These are phyloP conservation scores for Leishmania guyanensis DNA, from an alignment of 208 protist species.

Conservation along the genomic window DNA sequence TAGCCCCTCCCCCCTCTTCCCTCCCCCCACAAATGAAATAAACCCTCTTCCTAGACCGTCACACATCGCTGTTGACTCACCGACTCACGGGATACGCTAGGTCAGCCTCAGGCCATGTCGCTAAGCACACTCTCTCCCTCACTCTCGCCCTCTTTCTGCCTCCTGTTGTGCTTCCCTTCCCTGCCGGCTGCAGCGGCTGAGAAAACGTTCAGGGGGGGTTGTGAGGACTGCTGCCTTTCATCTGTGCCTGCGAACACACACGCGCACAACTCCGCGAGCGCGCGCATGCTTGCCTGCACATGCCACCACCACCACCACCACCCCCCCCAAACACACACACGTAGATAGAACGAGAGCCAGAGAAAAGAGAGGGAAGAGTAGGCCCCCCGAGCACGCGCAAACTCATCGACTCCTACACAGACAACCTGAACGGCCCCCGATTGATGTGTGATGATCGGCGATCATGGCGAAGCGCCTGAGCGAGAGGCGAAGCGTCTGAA, in stretches of 20 bases:
- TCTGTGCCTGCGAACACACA: not conserved
- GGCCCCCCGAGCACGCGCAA: not conserved
- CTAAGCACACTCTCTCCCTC: not conserved
- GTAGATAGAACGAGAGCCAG: no score
- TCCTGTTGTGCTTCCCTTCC: not conserved
- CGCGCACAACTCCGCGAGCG: not conserved
- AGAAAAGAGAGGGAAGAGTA: no score
- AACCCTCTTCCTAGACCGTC: not conserved
- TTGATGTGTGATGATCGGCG: constrained; percentile 1
- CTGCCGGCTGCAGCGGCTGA: not conserved
- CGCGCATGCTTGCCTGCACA: not conserved
- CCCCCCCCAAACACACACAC: no score
- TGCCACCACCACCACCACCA: no score
- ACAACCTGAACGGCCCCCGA: not conserved
- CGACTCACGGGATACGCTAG: no score
- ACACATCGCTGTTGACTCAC: no score
- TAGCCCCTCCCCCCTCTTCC: not conserved
- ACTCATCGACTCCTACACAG: not conserved
- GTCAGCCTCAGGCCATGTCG: no score
- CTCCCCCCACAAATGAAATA: no score
- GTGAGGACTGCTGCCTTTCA: no score
- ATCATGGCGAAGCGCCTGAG: not conserved
- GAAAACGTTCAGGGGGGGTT: not conserved
- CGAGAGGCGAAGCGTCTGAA: not conserved
- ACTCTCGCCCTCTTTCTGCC: not conserved